Base-by-base conservation (phyloP, 2,329 filamentous ascomycete genomes). In the Sporothrix humicola region DNA sequence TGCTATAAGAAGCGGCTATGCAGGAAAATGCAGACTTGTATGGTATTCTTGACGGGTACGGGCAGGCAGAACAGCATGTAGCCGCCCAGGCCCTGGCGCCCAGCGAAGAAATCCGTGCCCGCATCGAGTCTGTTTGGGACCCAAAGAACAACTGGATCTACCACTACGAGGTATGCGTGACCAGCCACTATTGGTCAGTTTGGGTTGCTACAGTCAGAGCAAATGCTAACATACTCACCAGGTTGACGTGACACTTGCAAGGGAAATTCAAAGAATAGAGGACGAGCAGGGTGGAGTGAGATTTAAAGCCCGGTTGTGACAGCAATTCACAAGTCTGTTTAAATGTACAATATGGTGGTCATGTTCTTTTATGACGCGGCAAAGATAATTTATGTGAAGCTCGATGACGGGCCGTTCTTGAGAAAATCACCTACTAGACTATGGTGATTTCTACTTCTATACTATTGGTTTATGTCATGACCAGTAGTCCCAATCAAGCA, bases 91-190 rank as follows among this genome's bases (percentile, higher is more conserved):
- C n/a, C n/a, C n/a, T n/a, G 7, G 20, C 66, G 2, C 17, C 58
- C 2, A n/a, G n/a, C 23, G 73, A 52, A 15, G 73, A 74, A n/a
- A 74, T 74, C 37, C 63, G 20, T 1, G 23, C 46, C 12, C 71
- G 71, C 17, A 66, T 73, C 5, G 17, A 46, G 1, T 44, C 48
- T 9, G 58, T 74, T 1, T 74, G 56, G 56, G 9, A 59, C 6
- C n/a, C 46, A 1, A 69, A 68, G 26, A n/a, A 74, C 13, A 61
- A 58, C 42, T 74, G 71, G 73, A 74, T 74, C 26, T 73, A 72
- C 42, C 23, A 71, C 23, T 71, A 74, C 37, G 73, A 74, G 69
- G 72, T 73, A 31, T 4, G 20, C 9, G 10, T 52, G 8, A 12
- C 17, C 17, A 3, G 5, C 50, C 50, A n/a, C 17, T 20, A 52